A percentile compares a stretch with the other conserved stretches of the same genome.
phyloP scores from a whole-genome alignment of 768 basidiomycete genomes.

The Russula olivacea region DNA sequence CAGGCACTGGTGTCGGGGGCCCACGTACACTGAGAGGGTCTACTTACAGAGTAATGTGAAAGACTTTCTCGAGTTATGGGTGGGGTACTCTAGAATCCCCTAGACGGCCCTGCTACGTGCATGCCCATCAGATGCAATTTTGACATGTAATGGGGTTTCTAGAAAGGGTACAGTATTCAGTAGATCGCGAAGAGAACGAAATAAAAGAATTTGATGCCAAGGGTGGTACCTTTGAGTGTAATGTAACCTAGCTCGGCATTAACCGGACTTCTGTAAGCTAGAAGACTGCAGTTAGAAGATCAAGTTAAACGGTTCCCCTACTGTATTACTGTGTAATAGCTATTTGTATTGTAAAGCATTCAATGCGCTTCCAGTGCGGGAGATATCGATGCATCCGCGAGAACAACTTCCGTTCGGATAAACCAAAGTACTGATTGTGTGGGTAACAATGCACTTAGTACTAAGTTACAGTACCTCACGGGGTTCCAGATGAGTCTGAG shows the following conservation, averaged over 20 bases:
- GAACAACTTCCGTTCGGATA: background rate
- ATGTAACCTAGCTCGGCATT: background rate
- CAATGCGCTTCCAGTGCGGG: background rate
- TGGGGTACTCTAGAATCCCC: background rate
- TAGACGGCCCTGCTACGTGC: background rate
- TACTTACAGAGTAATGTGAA: background rate
- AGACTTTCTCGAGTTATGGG: background rate
- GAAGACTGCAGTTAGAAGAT: background rate
- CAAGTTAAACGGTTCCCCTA: background rate
- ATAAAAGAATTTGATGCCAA: background rate
- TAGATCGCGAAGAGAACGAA: background rate
- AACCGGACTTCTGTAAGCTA: background rate
- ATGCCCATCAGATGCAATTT: background rate
- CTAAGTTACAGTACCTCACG: background rate
- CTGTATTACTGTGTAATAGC: background rate
- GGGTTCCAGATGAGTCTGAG: too few relatives aligned
- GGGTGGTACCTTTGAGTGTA: background rate
- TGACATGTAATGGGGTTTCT: background rate
- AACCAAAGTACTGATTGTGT: background rate
- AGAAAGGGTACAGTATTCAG: background rate
- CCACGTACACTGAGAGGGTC: background rate
- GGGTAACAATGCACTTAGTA: background rate
- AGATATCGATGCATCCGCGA: background rate
- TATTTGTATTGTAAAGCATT: background rate
- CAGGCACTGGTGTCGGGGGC: background rate